phyloP scores from a whole-genome alignment of 352 stramenopile genomes.

The Pythium chondricola region DNA sequence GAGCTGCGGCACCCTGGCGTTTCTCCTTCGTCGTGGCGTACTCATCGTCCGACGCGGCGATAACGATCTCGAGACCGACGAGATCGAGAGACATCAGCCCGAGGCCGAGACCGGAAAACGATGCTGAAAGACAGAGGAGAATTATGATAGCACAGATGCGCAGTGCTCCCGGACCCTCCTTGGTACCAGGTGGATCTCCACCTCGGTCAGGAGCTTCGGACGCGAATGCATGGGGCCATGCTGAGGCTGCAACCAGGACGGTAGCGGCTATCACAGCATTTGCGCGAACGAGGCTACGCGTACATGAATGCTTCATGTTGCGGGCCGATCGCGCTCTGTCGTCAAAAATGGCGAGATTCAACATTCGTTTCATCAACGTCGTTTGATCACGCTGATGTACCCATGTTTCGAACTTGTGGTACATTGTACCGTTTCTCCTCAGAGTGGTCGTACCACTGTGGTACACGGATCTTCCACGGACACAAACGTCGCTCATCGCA shows the following conservation, averaged over 20 bases:
- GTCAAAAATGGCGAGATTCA: background rate
- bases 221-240: too few species aligned
- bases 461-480: background rate
- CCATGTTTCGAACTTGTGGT: too few species aligned
- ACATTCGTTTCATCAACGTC: background rate
- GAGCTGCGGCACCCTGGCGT: slow-evolving; percentile 47
- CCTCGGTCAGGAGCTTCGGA: background rate
- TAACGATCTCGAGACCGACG: slow-evolving; percentile 96
- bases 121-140: slow-evolving; percentile 79
- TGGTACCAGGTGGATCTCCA: background rate
- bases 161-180: slow-evolving; percentile 14
- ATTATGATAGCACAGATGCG: slow-evolving; percentile 46
- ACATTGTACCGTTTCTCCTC: too few species aligned
- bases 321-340: too few species aligned
- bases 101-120: slow-evolving; percentile 94
- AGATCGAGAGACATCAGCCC: slow-evolving; percentile 97
- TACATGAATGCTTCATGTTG: too few species aligned
- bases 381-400: background rate
- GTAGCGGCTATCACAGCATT: too few species aligned
- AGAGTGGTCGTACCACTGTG: background rate
- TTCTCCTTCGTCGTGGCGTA: slow-evolving; percentile 60
- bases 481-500: background rate
- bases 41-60: slow-evolving; percentile 85
- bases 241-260: too few species aligned
- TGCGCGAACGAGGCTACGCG: too few species aligned